phyloP scores from a whole-genome alignment of 2,329 filamentous ascomycete genomes.

The Xenoacremonium recifei region DNA sequence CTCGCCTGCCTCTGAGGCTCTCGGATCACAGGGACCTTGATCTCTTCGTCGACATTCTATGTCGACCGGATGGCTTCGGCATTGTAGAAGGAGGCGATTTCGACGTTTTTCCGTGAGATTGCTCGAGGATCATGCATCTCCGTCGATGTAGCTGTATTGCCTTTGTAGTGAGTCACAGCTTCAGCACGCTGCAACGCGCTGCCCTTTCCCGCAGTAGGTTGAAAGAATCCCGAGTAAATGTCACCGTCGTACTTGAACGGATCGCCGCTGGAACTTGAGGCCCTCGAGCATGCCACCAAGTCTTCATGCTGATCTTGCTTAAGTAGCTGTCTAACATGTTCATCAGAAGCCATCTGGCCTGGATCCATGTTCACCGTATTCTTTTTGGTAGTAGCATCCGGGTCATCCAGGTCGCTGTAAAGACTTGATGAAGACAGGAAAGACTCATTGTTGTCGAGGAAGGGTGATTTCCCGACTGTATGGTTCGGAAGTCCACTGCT shows the following conservation, averaged over 20 bases:
- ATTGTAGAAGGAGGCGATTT: slow-evolving; percentile 34
- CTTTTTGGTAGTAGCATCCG: too few species aligned
- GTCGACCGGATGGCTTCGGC: slow-evolving; percentile 35
- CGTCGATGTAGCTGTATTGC: slow-evolving; percentile 1
- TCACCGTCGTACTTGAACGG: slow-evolving; percentile 47
- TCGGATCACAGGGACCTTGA: slow-evolving; percentile 33
- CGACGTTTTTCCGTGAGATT: slow-evolving; percentile 1
- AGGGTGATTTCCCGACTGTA: background rate
- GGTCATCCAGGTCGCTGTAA: slow-evolving; percentile 21
- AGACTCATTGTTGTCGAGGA: slow-evolving; percentile 8
- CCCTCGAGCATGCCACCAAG: slow-evolving; percentile 18
- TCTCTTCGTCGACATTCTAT: slow-evolving; percentile 40
- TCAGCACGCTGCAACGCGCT: slow-evolving; percentile 33
- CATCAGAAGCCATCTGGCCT: background rate
- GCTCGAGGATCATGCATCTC: slow-evolving; percentile 3
- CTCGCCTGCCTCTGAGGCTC: slow-evolving; percentile 5
- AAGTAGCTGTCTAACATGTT: background rate
- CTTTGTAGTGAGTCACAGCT: slow-evolving; percentile 16
- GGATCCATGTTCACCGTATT: too few species aligned
- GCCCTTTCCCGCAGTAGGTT: slow-evolving; percentile 40
- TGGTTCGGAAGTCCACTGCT: background rate
- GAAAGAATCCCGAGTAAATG: slow-evolving; percentile 36
- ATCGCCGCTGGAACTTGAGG: slow-evolving; percentile 38
- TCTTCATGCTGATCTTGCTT: slow-evolving; percentile 6
- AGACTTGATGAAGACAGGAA: slow-evolving; percentile 28